Evolutionary conservation across 2,329 filamentous ascomycete genomes (phyloP), one percentile per base, ranked within the genome.

Genomic region (Colletotrichum tropicale): DNA sequence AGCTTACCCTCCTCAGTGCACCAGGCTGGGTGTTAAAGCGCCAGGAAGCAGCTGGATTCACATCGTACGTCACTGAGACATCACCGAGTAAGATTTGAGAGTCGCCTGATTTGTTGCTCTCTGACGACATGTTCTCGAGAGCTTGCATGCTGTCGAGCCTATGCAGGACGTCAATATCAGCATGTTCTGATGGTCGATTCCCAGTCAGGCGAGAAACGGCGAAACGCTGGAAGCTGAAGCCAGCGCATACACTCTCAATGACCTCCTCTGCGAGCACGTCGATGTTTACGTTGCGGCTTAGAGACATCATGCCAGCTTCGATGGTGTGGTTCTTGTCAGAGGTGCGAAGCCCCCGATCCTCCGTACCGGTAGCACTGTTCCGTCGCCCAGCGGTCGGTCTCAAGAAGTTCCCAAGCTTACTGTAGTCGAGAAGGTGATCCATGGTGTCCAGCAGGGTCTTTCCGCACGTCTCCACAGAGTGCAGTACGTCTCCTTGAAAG

Each of bases 1-100:
- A 8, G 5, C 58, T 2, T 82, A 12, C 34, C n/a, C 61, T 36
- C 6, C 61, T 8, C 1, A 87, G 77, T 0, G 86, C 86, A 1
- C 91, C 91, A 0, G 89, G 86, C 58, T 92, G 88, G 0, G 88
- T 88, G 21, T 87, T 84, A 78, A 91, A 92, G 1, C 83, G 81
- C 90, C 91, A 93, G 12, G 80, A 85, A 78, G 68, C 85, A 76
- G 26, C 85, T 73, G 80, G 86, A 4, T 88, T 86, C 15, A 92
- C 86, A 77, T 90, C 87, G 7, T 91, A 81, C 21, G 89, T 85
- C 34, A 92, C 85, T 18, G 86, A 83, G 5, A 90, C 79, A 8
- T 76, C 62, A 3, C 78, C 78, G 8, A 77, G 24, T 3, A 71
- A 4, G 2, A 75, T 32, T 8, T 66, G 48, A 7, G 74, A 8